phyloP scores from a whole-genome alignment of 2,329 filamentous ascomycete genomes.

The Aspergillus ruber region DNA sequence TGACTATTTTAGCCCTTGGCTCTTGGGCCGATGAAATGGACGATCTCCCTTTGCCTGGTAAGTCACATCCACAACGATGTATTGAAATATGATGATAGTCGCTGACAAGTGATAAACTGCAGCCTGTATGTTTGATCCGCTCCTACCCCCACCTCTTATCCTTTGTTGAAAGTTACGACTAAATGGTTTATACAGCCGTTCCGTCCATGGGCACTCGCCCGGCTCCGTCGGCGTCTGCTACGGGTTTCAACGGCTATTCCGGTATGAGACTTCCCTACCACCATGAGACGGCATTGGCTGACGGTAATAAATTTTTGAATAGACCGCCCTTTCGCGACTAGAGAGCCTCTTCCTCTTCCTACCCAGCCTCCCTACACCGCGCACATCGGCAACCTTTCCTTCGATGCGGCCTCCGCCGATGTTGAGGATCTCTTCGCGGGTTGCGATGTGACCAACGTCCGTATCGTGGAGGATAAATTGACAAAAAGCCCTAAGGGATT shows the following conservation, averaged over 20 bases:
- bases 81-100: conserved; percentile 10
- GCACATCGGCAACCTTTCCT: conserved; percentile 93
- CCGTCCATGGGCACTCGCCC: conserved; percentile 41
- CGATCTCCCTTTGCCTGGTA: conserved; percentile 68
- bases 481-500: conserved; percentile 95
- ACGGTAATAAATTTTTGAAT: background rate
- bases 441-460: conserved; percentile 82
- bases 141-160: conserved; percentile 1
- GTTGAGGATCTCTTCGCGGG: conserved; percentile 79
- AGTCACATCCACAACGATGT: conserved; percentile 30
- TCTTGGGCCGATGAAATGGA: conserved; percentile 99
- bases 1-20: conserved; percentile 56
- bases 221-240: conserved; percentile 32
- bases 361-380: conserved; percentile 91
- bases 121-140: conserved; percentile 25
- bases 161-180: conserved; percentile 8
- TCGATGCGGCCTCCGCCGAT: conserved; percentile 79
- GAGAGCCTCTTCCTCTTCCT: conserved; percentile 75
- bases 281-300: conserved; percentile 5
- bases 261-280: conserved; percentile 22
- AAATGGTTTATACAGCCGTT: conserved; percentile 25
- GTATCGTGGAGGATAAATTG: conserved; percentile 94
- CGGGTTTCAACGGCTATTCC: conserved; percentile 31
- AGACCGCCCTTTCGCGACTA: conserved; percentile 37
- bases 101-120: conserved; percentile 6